phyloP scores from a whole-genome alignment of 2,329 filamentous ascomycete genomes.

The Fusarium sublunatum region DNA sequence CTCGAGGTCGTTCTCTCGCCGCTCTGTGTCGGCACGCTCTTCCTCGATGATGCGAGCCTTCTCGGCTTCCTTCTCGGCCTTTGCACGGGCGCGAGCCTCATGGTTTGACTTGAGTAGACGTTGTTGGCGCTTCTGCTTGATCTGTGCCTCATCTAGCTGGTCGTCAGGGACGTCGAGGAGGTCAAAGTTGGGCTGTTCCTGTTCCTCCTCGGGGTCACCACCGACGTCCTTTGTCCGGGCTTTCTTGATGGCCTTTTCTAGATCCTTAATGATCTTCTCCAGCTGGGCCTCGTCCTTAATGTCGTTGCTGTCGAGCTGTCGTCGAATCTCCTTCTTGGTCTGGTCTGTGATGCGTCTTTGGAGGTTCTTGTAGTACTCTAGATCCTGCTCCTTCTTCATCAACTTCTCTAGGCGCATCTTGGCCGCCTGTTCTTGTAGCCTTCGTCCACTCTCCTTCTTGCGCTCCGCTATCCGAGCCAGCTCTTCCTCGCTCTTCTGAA shows the following conservation, averaged over 20 bases:
- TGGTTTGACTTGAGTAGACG: slow-evolving; percentile 93
- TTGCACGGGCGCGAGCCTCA: slow-evolving; percentile 91
- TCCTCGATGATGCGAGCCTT: slow-evolving; percentile 86
- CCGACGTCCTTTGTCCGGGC: slow-evolving; percentile 94
- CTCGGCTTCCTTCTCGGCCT: slow-evolving; percentile 94
- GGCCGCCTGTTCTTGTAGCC: slow-evolving; percentile 93
- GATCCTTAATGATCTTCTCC: slow-evolving; percentile 85
- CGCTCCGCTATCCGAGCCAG: slow-evolving; percentile 89
- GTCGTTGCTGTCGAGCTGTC: slow-evolving; percentile 88
- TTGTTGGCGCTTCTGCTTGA: slow-evolving; percentile 95
- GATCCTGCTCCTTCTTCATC: slow-evolving; percentile 93
- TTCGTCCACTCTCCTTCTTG: slow-evolving; percentile 91
- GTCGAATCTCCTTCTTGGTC: slow-evolving; percentile 90
- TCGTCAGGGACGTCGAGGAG: slow-evolving; percentile 91
- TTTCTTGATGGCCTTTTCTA: slow-evolving; percentile 90
- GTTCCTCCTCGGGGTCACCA: slow-evolving; percentile 80
- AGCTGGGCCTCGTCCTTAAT: slow-evolving; percentile 90
- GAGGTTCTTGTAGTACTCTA: slow-evolving; percentile 92
- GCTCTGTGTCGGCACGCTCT: slow-evolving; percentile 83
- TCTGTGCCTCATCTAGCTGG: slow-evolving; percentile 86
- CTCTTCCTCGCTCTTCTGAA: slow-evolving; percentile 95
- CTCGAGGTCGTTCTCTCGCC: slow-evolving; percentile 84
- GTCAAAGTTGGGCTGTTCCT: slow-evolving; percentile 86
- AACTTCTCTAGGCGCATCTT: slow-evolving; percentile 97
- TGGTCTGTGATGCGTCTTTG: slow-evolving; percentile 77